phyloP scores from a whole-genome alignment of 225 moss, liverwort and hornwort species.

The Pleurozium schreberi region DNA sequence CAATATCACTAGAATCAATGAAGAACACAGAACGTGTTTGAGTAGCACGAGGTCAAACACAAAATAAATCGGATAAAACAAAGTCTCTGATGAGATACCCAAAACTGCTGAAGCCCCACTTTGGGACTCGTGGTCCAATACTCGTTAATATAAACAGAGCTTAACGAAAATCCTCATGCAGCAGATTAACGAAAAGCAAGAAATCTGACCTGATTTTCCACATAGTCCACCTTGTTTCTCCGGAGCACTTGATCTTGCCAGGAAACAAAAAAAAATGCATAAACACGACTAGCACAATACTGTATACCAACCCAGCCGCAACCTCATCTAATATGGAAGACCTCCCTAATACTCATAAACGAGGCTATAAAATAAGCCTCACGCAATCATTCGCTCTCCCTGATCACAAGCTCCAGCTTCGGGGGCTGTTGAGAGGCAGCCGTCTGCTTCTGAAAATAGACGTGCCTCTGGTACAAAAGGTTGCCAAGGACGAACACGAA shows the following conservation, averaged over 20 bases:
- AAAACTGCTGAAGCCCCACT: not conserved
- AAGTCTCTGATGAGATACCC: not conserved
- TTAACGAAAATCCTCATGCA: not conserved
- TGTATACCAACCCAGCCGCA: constrained; percentile 5
- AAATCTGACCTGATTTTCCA: constrained; percentile 13
- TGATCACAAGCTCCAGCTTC: constrained; percentile 54
- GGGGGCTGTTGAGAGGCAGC: not conserved
- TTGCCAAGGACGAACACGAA: constrained; percentile 76
- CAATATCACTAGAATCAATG: not conserved
- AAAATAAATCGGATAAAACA: not conserved
- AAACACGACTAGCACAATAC: not conserved
- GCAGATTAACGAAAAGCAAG: not conserved
- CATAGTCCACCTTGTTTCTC: not conserved
- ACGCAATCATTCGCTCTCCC: constrained; percentile 29
- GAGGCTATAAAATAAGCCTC: not conserved
- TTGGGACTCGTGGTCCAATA: not conserved
- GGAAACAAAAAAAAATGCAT: not conserved
- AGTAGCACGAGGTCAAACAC: not conserved
- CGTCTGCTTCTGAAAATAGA: constrained; percentile 46
- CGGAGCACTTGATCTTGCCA: constrained; percentile 1
- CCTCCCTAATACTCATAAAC: not conserved
- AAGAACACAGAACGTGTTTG: not conserved
- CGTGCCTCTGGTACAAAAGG: constrained; percentile 67
- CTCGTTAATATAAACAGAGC: not conserved
- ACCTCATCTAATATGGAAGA: not conserved